Percentiles rank a stretch among this genome's conserved stretches.
Conservation (phyloP, 2,329 filamentous ascomycete species). For the Colletotrichum noveboracense region DNA sequence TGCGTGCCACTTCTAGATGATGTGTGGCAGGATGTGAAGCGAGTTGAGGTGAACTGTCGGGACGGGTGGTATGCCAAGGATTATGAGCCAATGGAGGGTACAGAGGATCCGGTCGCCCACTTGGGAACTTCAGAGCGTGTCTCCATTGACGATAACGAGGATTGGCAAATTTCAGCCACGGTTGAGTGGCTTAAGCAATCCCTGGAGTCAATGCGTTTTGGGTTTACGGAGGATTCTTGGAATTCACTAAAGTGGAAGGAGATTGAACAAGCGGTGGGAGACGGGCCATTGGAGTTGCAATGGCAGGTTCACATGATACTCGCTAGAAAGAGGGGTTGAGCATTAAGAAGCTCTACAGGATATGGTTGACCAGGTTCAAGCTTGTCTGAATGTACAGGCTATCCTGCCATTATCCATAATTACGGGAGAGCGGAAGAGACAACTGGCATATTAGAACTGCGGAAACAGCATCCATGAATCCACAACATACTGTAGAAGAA, state of each 20-base stretch:
- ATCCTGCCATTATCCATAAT: not conserved
- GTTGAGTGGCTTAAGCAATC: conserved; percentile 12
- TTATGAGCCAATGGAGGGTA: not conserved
- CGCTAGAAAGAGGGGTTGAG: not conserved
- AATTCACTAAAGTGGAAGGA: not conserved
- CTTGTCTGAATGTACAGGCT: not conserved
- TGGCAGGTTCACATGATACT: conserved; percentile 14
- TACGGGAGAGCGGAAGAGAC: not conserved
- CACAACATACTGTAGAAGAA: not conserved
- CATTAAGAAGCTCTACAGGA: not conserved
- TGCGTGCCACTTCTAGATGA: not conserved
- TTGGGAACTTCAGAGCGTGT: not conserved
- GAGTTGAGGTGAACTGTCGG: not conserved
- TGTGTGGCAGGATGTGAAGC: not conserved
- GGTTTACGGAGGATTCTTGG: conserved; percentile 5
- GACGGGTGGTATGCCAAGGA: conserved; percentile 7
- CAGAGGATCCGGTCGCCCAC: not conserved
- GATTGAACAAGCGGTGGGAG: not conserved
- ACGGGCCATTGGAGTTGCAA: not conserved
- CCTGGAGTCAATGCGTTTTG: conserved; percentile 5
- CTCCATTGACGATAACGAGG: not conserved
- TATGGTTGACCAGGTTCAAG: not conserved
- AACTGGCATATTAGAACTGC: not conserved
- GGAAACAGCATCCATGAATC: not conserved
- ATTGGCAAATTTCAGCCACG: conserved; percentile 1